phyloP scores from a whole-genome alignment of 176 grass and related monocot species.

The Otatea glauca region DNA sequence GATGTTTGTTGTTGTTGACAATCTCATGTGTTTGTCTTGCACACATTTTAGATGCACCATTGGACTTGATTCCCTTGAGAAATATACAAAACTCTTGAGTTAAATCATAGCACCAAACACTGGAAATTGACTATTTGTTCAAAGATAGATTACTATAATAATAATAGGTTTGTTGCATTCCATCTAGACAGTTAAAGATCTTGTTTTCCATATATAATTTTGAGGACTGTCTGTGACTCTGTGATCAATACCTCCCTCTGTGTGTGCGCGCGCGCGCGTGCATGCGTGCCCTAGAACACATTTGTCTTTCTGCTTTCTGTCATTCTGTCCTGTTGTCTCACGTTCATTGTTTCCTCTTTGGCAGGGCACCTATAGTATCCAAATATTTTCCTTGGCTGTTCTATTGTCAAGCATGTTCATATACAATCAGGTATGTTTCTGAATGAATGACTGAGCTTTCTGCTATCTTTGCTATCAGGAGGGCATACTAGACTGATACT shows the following conservation, averaged over 20 bases:
- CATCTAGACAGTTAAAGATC: neutral
- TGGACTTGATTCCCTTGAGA: neutral
- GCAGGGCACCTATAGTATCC: conserved; percentile 96
- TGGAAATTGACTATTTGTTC: neutral
- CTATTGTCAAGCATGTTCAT: conserved; percentile 97
- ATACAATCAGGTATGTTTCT: conserved; percentile 86
- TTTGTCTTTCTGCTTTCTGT: neutral
- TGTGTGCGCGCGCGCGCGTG: too few relatives aligned
- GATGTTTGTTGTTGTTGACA: neutral
- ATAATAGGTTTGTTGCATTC: neutral
- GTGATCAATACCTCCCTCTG: neutral
- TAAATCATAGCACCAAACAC: neutral
- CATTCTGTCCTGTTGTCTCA: conserved; percentile 12
- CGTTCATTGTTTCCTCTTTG: conserved; percentile 24
- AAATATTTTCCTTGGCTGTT: conserved; percentile 98
- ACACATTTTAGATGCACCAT: conserved; percentile 9
- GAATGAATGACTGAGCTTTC: neutral
- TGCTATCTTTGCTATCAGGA: neutral
- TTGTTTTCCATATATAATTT: neutral
- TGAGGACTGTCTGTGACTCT: neutral
- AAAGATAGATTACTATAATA: neutral
- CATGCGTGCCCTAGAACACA: neutral
- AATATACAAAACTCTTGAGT: conserved; percentile 1
- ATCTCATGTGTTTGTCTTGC: neutral
- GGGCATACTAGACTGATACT: conserved; percentile 11